Evolutionary conservation across 2,329 filamentous ascomycete species (phyloP).

Genomic region (Cordyceps tenuipes): DNA sequence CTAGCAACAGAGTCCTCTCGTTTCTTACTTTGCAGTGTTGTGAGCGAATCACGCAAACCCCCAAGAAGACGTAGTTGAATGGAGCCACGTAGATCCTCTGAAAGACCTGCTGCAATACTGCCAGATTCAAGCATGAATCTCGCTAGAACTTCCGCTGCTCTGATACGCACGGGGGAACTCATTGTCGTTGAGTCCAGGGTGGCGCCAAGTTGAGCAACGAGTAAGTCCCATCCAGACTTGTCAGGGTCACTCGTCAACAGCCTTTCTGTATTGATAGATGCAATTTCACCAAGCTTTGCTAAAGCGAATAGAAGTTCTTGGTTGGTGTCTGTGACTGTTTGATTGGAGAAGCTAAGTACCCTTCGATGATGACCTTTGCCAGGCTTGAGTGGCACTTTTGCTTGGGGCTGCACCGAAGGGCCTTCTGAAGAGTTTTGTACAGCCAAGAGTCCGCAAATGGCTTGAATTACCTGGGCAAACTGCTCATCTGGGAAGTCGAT

Average conservation of each 20-base stretch:
- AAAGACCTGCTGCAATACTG: constrained; percentile 44
- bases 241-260: constrained; percentile 59
- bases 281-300: constrained; percentile 64
- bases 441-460: constrained; percentile 64
- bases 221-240: constrained; percentile 65
- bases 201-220: constrained; percentile 48
- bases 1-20: constrained; percentile 47
- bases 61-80: constrained; percentile 67
- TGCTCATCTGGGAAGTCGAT: constrained; percentile 78
- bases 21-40: constrained; percentile 42
- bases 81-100: constrained; percentile 41
- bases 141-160: constrained; percentile 58
- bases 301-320: constrained; percentile 61
- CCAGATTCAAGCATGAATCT: constrained; percentile 50
- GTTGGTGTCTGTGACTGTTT: constrained; percentile 39
- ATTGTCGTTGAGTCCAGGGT: constrained; percentile 40
- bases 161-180: constrained; percentile 44
- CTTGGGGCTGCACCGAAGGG: constrained; percentile 13
- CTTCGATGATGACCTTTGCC: constrained; percentile 34
- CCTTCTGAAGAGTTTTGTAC: constrained; percentile 17
- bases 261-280: constrained; percentile 65
- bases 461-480: constrained; percentile 68
- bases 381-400: background rate
- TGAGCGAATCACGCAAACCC: constrained; percentile 54
- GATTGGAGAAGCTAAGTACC: constrained; percentile 39